Percentiles rank a stretch among this genome's conserved stretches.
These are phyloP conservation scores for Ceratobasidium sp. DNA, from an alignment of 1,284 basidiomycete genomes.

Conservation along the genomic window DNA sequence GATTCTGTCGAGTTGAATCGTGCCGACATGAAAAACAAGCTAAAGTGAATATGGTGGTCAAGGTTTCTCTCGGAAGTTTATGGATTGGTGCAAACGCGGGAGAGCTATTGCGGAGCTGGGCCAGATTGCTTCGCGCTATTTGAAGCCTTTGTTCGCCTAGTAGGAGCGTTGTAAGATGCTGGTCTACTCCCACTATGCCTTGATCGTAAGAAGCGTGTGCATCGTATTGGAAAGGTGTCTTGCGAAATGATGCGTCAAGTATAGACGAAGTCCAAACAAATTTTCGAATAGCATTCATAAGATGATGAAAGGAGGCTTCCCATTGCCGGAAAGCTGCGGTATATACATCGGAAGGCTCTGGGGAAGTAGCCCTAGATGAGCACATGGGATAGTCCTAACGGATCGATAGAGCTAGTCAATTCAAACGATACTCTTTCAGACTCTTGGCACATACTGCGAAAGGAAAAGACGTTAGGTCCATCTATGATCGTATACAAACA, in stretches of 20 bases:
- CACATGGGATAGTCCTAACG: too few species aligned
- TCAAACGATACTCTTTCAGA: too few species aligned
- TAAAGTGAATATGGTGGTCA: neutral
- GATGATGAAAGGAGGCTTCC: neutral
- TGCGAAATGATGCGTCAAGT: neutral
- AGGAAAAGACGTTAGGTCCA: too few species aligned
- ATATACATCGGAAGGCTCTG: neutral
- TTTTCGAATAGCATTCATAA: neutral
- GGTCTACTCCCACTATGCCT: neutral
- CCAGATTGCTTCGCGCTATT: neutral
- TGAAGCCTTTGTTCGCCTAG: neutral
- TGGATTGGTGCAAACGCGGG: neutral
- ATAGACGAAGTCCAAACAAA: neutral
- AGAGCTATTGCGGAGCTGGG: neutral
- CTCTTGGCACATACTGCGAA: too few species aligned
- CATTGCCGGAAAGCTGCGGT: neutral
- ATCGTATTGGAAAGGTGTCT: neutral
- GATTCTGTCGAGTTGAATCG: neutral
- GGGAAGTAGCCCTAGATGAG: too few species aligned
- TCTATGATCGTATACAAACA: too few species aligned
- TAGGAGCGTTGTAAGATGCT: neutral
- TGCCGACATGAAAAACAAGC: neutral
- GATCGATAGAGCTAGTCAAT: too few species aligned
- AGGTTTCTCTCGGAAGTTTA: neutral
- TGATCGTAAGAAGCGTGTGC: neutral